Conservation (phyloP, 2,329 filamentous ascomycete species). For the Cyphellophora europaea region DNA sequence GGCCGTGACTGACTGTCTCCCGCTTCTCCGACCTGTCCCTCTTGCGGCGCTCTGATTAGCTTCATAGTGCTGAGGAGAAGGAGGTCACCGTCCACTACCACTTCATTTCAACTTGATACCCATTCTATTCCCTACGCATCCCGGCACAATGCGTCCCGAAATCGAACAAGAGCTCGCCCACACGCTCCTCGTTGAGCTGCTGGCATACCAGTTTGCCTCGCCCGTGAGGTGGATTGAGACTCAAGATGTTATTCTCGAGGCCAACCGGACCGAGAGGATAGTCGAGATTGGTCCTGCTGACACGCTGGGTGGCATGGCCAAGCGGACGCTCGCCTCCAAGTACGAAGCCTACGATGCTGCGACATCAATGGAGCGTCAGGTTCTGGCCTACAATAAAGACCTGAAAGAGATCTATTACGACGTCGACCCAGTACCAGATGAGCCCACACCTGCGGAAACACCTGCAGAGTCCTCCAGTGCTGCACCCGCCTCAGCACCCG, state of each 20-base stretch:
- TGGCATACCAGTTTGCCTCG: slow-evolving; percentile 98
- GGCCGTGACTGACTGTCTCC: no score
- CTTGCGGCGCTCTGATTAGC: slow-evolving; percentile 20
- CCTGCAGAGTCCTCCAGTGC: slow-evolving; percentile 30
- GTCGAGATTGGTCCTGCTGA: slow-evolving; percentile 96
- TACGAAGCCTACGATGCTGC: slow-evolving; percentile 98
- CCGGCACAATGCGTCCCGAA: slow-evolving; percentile 80
- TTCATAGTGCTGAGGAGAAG: slow-evolving; percentile 15
- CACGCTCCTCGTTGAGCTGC: slow-evolving; percentile 93
- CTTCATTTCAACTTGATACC: slow-evolving; percentile 14
- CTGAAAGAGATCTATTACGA: slow-evolving; percentile 99
- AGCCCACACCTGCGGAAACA: slow-evolving; percentile 50
- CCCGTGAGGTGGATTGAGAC: slow-evolving; percentile 99
- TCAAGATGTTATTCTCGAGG: slow-evolving; percentile 96
- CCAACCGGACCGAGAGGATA: slow-evolving; percentile 92
- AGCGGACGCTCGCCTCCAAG: slow-evolving; percentile 87
- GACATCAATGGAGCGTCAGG: slow-evolving; percentile 90
- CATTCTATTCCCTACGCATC: slow-evolving; percentile 16
- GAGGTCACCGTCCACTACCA: slow-evolving; percentile 2
- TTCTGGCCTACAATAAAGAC: slow-evolving; percentile 99
- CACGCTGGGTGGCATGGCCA: slow-evolving; percentile 95
- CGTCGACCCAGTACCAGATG: slow-evolving; percentile 88
- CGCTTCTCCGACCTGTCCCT: no score
- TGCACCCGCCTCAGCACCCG: slow-evolving; percentile 41
- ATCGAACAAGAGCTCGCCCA: slow-evolving; percentile 98